Percentiles rank a stretch among this genome's conserved stretches.
Conservation (phyloP, 179 eudicot species). For the Gypsophila paniculata region DNA sequence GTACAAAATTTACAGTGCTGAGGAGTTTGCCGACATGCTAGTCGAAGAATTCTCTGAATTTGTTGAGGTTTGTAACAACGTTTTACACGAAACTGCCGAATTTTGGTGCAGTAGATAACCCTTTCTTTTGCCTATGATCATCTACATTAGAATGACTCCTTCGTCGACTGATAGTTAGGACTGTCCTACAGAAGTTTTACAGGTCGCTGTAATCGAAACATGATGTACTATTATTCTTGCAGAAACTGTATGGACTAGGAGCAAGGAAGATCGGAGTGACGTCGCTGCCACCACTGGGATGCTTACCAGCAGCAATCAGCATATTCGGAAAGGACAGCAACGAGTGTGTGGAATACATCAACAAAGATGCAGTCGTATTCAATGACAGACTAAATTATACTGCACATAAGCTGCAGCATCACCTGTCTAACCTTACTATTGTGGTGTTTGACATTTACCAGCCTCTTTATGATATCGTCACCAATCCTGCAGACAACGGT, state of each 20-base stretch:
- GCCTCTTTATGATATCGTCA: conserved; percentile 60
- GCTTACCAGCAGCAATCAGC: conserved; percentile 86
- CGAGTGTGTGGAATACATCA: conserved; percentile 59
- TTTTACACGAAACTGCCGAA: no score
- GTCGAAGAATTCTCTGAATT: conserved; percentile 50
- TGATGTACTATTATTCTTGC: conserved; percentile 2
- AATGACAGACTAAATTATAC: conserved; percentile 74
- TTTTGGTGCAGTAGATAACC: no score
- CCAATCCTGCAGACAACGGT: conserved; percentile 70
- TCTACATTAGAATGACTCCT: no score
- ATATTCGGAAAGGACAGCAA: conserved; percentile 67
- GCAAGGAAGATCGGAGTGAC: conserved; percentile 90
- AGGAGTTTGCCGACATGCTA: conserved; percentile 71
- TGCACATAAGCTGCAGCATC: conserved; percentile 46
- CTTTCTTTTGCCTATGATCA: no score
- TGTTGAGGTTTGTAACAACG: conserved; percentile 42
- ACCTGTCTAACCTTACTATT: conserved; percentile 57
- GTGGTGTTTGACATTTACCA: conserved; percentile 80
- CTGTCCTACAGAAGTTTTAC: no score
- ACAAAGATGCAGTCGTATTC: conserved; percentile 62
- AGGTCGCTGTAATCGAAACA: no score
- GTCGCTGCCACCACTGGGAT: conserved; percentile 87
- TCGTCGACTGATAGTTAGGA: no score
- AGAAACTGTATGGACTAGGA: conserved; percentile 74
- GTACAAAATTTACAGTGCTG: conserved; percentile 57